Conservation (phyloP, 1,284 basidiomycete genomes). For the Phenoliferia sp. region DNA sequence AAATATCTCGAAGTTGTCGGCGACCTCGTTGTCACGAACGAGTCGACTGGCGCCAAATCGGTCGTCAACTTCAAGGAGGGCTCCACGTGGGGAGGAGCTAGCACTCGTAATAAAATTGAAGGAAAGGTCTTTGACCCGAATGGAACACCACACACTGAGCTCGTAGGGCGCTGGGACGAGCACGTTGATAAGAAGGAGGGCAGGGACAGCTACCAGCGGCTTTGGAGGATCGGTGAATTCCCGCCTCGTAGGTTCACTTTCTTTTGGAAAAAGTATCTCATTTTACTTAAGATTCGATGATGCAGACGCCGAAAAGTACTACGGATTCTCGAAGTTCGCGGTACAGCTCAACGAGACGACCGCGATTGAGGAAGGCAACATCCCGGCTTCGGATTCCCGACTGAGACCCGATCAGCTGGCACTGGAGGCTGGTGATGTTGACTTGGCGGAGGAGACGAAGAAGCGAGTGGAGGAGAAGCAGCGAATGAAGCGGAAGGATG, state of each 20-base stretch:
- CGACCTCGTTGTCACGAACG: conserved; percentile 68
- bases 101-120: conserved; percentile 59
- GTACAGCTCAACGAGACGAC: conserved; percentile 74
- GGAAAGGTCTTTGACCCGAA: conserved; percentile 57
- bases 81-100: conserved; percentile 32
- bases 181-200: conserved; percentile 34
- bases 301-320: conserved; percentile 64
- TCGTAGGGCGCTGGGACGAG: conserved; percentile 33
- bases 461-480: conserved; percentile 19
- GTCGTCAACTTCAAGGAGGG: conserved; percentile 75
- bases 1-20: conserved; percentile 76
- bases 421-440: conserved; percentile 71
- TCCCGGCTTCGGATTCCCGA: conserved; percentile 82
- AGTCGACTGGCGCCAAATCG: conserved; percentile 52
- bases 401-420: conserved; percentile 79
- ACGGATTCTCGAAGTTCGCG: conserved; percentile 63
- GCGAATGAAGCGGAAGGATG: conserved; percentile 15
- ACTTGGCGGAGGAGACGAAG: conserved; percentile 73
- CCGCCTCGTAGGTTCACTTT: conserved; percentile 45
- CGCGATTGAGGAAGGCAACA: conserved; percentile 57
- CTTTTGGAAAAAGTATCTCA: neutral
- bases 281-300: too few relatives aligned
- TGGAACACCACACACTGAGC: conserved; percentile 47
- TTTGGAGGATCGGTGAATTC: conserved; percentile 38
- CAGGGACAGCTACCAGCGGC: conserved; percentile 24